phyloP scores from a whole-genome alignment of 148 eudicot species.

The Salicornia ramosissima region DNA sequence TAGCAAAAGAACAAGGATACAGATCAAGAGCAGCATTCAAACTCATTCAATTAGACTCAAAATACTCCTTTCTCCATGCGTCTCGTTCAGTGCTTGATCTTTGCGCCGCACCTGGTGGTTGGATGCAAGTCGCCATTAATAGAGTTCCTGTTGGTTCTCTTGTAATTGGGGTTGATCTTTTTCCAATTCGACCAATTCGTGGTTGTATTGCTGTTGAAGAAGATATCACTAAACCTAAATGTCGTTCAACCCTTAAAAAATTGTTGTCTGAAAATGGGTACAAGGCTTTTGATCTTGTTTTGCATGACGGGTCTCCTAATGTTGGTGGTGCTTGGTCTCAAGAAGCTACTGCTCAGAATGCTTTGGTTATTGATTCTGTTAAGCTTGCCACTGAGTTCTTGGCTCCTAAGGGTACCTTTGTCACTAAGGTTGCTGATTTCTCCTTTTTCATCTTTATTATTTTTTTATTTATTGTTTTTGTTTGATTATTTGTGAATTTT shows the following conservation, averaged over 20 bases:
- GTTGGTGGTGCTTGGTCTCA: conserved; percentile 97
- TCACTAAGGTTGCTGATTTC: conserved; percentile 49
- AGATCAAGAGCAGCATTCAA: conserved; percentile 90
- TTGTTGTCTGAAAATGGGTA: conserved; percentile 51
- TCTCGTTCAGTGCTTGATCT: conserved; percentile 79
- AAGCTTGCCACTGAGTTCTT: conserved; percentile 77
- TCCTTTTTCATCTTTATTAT: not conserved
- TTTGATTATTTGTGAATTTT: not conserved
- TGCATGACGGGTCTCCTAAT: conserved; percentile 94
- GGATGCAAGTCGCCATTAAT: conserved; percentile 87
- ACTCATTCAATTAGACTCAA: conserved; percentile 75
- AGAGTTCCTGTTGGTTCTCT: conserved; percentile 72
- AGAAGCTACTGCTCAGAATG: conserved; percentile 85
- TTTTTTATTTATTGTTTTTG: not conserved
- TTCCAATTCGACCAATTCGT: conserved; percentile 69
- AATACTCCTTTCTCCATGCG: conserved; percentile 61
- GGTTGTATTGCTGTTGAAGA: conserved; percentile 63
- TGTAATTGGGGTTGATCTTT: conserved; percentile 74
- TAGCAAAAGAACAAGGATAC: conserved; percentile 90
- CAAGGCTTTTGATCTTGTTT: conserved; percentile 62
- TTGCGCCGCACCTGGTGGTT: conserved; percentile 97
- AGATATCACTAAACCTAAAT: conserved; percentile 70
- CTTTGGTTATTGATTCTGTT: conserved; percentile 84
- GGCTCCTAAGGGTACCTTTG: conserved; percentile 79
- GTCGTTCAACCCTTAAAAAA: conserved; percentile 47